phyloP scores from a whole-genome alignment of 208 protist species.

The Trypanosoma avium region DNA sequence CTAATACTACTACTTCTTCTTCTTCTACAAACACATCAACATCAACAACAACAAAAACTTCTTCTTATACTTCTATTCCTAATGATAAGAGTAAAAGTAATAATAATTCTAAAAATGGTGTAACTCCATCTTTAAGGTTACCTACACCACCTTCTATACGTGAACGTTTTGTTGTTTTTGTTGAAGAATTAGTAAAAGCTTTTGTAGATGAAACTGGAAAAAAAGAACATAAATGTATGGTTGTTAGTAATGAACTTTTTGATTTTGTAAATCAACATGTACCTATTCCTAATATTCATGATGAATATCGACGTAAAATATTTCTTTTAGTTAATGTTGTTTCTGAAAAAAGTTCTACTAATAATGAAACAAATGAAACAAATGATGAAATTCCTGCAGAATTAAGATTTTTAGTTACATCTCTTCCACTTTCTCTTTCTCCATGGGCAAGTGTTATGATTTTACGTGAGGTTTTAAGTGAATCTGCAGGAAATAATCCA shows the following conservation, averaged over 20 bases:
- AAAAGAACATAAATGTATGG: slow-evolving; percentile 43
- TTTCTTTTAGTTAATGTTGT: slow-evolving; percentile 90
- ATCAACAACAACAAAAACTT: too few species aligned
- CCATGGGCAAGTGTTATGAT: slow-evolving; percentile 88
- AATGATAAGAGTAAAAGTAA: background rate
- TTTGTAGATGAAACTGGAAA: slow-evolving; percentile 54
- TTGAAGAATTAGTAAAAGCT: slow-evolving; percentile 77
- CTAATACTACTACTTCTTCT: background rate
- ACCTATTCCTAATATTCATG: slow-evolving; percentile 86
- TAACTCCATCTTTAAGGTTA: slow-evolving; percentile 5
- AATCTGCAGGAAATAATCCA: slow-evolving; percentile 82
- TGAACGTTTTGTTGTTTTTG: slow-evolving; percentile 77
- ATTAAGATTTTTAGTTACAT: slow-evolving; percentile 83
- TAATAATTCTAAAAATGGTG: background rate
- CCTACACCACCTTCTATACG: slow-evolving; percentile 47
- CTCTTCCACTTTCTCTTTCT: slow-evolving; percentile 77
- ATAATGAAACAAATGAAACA: slow-evolving; percentile 33
- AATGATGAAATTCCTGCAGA: slow-evolving; percentile 79
- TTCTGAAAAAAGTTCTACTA: slow-evolving; percentile 34
- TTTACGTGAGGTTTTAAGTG: slow-evolving; percentile 81
- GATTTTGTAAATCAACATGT: slow-evolving; percentile 77
- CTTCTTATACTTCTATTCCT: background rate
- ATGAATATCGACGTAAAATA: slow-evolving; percentile 90
- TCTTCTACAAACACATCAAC: background rate
- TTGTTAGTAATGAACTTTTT: slow-evolving; percentile 75